Percentiles rank a stretch among this genome's conserved stretches.
Evolutionary conservation across 179 eudicot genomes (phyloP).

Genomic region (Beta lomatogona): DNA sequence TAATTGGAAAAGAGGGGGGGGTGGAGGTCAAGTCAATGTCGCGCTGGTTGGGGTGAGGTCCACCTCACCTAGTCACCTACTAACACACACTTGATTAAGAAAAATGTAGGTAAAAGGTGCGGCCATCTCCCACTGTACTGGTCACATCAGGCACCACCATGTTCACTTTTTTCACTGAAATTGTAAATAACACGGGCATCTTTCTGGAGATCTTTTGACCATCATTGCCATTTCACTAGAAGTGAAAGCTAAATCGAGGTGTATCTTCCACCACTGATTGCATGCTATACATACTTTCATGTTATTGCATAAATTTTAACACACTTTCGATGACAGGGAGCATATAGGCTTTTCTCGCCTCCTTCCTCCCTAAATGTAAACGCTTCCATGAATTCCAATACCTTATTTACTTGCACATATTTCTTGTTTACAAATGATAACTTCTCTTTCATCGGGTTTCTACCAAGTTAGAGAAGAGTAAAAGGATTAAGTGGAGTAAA

Average conservation of each 20-base stretch:
- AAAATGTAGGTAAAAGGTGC: too few species aligned
- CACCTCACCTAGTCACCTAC: not conserved
- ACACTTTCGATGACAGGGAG: not conserved
- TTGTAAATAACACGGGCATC: not conserved
- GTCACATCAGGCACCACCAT: too few species aligned
- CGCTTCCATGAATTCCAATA: not conserved
- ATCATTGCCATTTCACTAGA: not conserved
- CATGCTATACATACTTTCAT: not conserved
- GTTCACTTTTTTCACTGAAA: not conserved
- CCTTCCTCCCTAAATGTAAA: not conserved
- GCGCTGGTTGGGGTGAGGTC: too few species aligned
- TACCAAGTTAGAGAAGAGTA: not conserved
- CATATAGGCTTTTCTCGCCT: not conserved
- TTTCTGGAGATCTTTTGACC: not conserved
- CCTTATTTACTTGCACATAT: not conserved
- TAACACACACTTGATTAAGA: too few species aligned
- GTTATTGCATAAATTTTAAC: not conserved
- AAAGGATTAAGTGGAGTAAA: too few species aligned
- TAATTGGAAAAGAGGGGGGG: not conserved
- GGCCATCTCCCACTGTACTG: too few species aligned
- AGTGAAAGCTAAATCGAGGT: not conserved
- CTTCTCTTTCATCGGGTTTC: not conserved
- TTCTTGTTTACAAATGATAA: not conserved
- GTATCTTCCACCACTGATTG: not conserved
- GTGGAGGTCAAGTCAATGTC: not conserved